Base-by-base conservation (phyloP, 805 yeast genomes). In the Candida pseudoglaebosa region DNA sequence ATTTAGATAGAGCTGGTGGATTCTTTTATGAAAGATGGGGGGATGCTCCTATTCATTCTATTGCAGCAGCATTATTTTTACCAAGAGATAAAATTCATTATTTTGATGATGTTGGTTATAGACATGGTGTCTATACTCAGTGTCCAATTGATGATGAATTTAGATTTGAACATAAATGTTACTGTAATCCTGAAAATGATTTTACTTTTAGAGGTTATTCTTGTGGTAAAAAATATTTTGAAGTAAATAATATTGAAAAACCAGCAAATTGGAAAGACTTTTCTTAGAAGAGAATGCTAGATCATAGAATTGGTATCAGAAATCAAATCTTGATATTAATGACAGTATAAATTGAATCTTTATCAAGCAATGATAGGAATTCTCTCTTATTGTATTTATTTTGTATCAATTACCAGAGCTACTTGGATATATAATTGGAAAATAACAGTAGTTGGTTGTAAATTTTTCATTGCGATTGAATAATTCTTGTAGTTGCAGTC, bases 1-100 rank as follows among this genome's bases (percentile, higher is more conserved):
- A 71, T 49, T 73, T 86, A 54, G 95, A 86, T 62, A 59, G 75
- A 46, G 75, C 81, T 14, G 95, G 95, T 58, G 95, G 95, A 9
- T 86, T 86, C 66, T 86, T 83, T 65, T 86, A 86, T 61, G 87
- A 84, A 67, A 74, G 95, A 61, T 84, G 95, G 95, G 95, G 95
- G 52, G 95, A 86, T 61, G 95, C 93, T 19, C 95, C 95, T 20
- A 82, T 86, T 35, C 95, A 86, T 61, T 83, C 93, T 9, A 80
- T 86, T 52, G 95, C 91, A 26, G 95, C 87, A 14, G 70, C 95
- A 6, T 65, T 87, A 47, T 83, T 87, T 67, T 56, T 85, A 61
- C 79, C 83, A 39, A 77, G 75, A 59, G 78, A 76, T 46, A 68
- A 80, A 54, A 65, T 87, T 39, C 95, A 85, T 54, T 42, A 82